Evolutionary conservation across 73 alveolate species (phyloP).

Genomic region (Uronychia setigera): DNA sequence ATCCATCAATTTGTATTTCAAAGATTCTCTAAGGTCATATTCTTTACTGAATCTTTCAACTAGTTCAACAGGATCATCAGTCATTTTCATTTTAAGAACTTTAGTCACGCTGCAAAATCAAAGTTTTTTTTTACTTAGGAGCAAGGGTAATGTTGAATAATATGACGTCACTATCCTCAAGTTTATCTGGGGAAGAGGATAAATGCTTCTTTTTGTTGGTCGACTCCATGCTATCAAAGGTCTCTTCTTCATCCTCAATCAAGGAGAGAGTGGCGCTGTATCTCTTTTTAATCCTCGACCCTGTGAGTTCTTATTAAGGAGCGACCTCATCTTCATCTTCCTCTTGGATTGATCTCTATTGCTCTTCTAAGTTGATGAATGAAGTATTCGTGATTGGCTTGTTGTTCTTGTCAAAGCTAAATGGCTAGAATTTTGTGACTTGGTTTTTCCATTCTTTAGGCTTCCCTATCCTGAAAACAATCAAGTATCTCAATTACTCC

Average conservation of each 20-base stretch:
- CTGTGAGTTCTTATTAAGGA: neutral
- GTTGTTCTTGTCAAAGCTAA: neutral
- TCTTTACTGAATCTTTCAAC: neutral
- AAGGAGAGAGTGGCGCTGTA: neutral
- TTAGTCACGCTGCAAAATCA: neutral
- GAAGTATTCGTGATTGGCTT: no score
- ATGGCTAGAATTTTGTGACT: neutral
- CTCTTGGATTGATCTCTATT: neutral
- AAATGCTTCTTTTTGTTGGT: neutral
- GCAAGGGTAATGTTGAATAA: neutral
- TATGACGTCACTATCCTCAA: neutral
- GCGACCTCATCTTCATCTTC: neutral
- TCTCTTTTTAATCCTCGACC: neutral
- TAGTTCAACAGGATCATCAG: neutral
- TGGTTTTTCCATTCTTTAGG: neutral
- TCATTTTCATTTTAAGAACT: neutral
- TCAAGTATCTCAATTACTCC: neutral
- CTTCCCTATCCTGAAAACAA: neutral
- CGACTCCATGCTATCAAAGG: neutral
- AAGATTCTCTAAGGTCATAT: neutral
- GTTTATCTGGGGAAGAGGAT: neutral
- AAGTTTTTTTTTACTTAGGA: neutral
- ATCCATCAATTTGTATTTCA: neutral
- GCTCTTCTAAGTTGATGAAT: no score
- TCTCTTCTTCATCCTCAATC: neutral